phyloP scores from a whole-genome alignment of 2,329 filamentous ascomycete species.

The Balansia obtecta region DNA sequence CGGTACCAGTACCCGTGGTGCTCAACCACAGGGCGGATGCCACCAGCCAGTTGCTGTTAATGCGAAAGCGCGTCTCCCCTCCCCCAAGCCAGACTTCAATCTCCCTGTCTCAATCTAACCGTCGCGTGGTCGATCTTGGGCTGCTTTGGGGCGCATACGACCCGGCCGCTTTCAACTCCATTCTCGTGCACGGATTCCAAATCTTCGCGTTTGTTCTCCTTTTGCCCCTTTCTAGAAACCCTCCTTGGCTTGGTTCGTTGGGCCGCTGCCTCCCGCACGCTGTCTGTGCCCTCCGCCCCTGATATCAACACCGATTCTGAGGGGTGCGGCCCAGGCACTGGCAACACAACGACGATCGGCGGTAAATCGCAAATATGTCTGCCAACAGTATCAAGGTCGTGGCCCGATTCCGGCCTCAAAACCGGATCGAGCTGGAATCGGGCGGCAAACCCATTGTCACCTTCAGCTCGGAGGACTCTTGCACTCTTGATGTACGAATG shows the following conservation, averaged over 20 bases:
- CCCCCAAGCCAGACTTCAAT: neutral
- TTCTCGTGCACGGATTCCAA: neutral
- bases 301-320: conserved; percentile 1
- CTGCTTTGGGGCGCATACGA: neutral
- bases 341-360: conserved; percentile 3
- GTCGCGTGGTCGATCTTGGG: conserved; percentile 1
- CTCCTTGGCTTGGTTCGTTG: neutral
- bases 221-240: neutral
- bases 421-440: conserved; percentile 81
- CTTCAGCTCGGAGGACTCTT: conserved; percentile 84
- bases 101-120: conserved; percentile 1
- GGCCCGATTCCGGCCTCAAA: conserved; percentile 94
- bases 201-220: neutral
- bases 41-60: neutral
- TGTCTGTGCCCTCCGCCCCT: conserved; percentile 1
- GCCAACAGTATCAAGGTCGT: conserved; percentile 73
- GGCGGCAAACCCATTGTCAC: conserved; percentile 85
- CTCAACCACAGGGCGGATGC: neutral
- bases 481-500: conserved; percentile 57
- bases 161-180: neutral
- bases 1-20: no score
- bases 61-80: conserved; percentile 3
- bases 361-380: conserved; percentile 34
- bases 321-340: conserved; percentile 8
- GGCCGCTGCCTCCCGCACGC: conserved; percentile 1